phyloP scores from a whole-genome alignment of 23 red algal species.

The Gracilariopsis chorda region DNA sequence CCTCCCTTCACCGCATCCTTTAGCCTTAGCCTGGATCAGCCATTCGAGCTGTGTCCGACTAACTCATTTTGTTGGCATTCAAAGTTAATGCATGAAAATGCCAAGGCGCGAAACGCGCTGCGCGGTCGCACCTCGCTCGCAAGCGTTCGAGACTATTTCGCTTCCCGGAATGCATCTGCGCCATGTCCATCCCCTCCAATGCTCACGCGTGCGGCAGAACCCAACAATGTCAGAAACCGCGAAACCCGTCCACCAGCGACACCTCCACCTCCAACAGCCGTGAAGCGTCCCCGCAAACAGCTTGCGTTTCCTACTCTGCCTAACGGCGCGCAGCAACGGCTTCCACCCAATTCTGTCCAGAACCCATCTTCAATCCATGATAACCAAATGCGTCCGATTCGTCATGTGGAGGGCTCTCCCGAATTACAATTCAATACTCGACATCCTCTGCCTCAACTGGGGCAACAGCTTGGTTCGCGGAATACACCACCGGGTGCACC shows the following conservation, averaged over 20 bases:
- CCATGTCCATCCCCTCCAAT: slow-evolving; percentile 35
- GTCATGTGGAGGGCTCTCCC: too few species aligned
- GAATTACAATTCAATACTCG: too few species aligned
- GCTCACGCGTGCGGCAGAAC: slow-evolving; percentile 5
- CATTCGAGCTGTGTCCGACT: too few species aligned
- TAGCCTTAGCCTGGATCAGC: too few species aligned
- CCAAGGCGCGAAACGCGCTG: slow-evolving; percentile 26
- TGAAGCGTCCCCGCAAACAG: neutral
- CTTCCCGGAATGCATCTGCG: neutral
- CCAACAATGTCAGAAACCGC: neutral
- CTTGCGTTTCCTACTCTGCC: neutral
- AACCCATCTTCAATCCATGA: too few species aligned
- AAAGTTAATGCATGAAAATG: slow-evolving; percentile 46
- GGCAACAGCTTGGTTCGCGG: too few species aligned
- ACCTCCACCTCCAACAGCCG: slow-evolving; percentile 2
- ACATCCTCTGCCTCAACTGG: too few species aligned
- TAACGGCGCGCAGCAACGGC: neutral
- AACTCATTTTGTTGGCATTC: neutral
- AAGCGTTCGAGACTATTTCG: slow-evolving; percentile 23
- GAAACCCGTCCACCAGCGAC: neutral
- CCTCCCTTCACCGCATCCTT: too few species aligned
- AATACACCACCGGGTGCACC: too few species aligned
- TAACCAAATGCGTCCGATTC: too few species aligned
- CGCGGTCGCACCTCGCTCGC: neutral
- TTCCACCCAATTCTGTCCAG: too few species aligned